phyloP scores from a whole-genome alignment of 2,329 filamentous ascomycete species.

The Pseudogymnoascus pannorum region DNA sequence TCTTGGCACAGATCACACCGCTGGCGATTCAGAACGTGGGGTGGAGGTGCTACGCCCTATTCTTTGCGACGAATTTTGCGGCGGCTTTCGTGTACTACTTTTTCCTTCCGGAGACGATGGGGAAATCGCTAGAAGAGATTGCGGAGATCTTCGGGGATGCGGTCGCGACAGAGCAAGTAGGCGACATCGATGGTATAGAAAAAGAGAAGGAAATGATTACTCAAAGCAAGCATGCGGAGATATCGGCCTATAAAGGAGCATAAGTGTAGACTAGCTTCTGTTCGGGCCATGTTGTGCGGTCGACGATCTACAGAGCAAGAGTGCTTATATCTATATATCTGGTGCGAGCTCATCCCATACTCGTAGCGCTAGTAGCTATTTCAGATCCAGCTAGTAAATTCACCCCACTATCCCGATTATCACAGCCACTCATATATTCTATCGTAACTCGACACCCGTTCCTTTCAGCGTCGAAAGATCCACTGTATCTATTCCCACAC shows the following conservation, averaged over 20 bases:
- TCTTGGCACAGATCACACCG: conserved; percentile 30
- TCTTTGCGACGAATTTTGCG: conserved; percentile 28
- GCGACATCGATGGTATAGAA: not conserved
- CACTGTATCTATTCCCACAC: too few relatives aligned
- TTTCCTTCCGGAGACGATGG: conserved; percentile 61
- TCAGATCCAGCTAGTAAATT: too few relatives aligned
- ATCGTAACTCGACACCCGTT: too few relatives aligned
- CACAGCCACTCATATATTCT: too few relatives aligned
- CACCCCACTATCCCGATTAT: too few relatives aligned
- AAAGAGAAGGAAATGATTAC: not conserved
- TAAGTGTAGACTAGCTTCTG: not conserved
- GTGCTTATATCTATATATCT: not conserved
- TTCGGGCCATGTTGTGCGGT: not conserved
- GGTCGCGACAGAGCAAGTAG: conserved; percentile 8
- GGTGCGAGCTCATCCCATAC: not conserved
- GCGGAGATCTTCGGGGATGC: conserved; percentile 25
- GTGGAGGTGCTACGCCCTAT: conserved; percentile 35
- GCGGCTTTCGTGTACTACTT: conserved; percentile 32
- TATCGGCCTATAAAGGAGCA: not conserved
- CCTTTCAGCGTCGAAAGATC: too few relatives aligned
- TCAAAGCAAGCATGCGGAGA: not conserved
- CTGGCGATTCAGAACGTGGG: conserved; percentile 30
- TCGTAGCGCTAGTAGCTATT: too few relatives aligned
- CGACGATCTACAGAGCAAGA: not conserved
- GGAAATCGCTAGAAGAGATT: conserved; percentile 54